Evolutionary conservation across 148 eudicot genomes (phyloP).

Genomic region (Cornus florida): DNA sequence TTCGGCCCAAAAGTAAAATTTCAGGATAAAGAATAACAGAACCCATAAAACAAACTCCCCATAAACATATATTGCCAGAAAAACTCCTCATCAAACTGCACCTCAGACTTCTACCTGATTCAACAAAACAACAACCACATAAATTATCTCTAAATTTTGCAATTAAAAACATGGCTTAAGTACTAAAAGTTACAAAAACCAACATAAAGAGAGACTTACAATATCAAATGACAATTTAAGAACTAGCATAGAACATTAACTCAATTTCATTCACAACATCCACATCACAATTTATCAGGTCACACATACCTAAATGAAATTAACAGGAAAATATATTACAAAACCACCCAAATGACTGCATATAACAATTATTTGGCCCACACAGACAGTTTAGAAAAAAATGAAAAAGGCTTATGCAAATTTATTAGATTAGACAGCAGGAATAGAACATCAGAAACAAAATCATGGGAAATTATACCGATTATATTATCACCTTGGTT

Average conservation of each 20-base stretch:
- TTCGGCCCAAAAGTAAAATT: background rate
- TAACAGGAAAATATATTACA: background rate
- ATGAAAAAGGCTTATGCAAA: background rate
- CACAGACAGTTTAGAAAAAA: background rate
- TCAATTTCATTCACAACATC: background rate
- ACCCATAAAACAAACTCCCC: conserved; percentile 10
- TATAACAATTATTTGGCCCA: background rate
- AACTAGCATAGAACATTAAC: background rate
- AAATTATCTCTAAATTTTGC: background rate
- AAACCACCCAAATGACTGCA: background rate
- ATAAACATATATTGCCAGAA: background rate
- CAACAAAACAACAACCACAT: background rate
- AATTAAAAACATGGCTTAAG: background rate
- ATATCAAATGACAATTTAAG: background rate
- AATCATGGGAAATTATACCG: background rate
- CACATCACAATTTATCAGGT: background rate
- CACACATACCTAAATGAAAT: background rate
- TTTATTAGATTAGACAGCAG: background rate
- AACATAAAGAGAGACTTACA: background rate
- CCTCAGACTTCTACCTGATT: conserved; percentile 14
- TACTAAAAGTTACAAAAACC: background rate
- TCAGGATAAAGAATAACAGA: background rate
- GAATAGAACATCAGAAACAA: background rate
- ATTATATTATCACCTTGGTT: background rate
- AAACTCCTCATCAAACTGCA: background rate